Evolutionary conservation across 495 filamentous ascomycete genomes (phyloP).

Genomic region (Sporormia fimetaria): DNA sequence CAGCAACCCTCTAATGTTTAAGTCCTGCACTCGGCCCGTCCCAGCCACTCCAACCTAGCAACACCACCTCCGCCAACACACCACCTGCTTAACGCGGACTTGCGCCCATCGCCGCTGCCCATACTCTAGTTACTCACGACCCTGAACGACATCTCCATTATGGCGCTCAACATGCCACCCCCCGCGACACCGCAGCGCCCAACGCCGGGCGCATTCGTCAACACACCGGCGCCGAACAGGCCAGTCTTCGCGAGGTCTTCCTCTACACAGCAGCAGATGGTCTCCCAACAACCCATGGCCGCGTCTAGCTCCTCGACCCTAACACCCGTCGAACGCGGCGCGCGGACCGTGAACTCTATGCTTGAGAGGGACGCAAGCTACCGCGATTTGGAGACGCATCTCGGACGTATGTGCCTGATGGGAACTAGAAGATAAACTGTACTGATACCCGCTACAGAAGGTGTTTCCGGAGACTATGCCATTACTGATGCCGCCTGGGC

Average conservation of each 20-base stretch:
- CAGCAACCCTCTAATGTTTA: too few relatives aligned
- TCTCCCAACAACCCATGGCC: neutral
- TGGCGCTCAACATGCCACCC: conserved; percentile 9
- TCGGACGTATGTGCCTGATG: conserved; percentile 55
- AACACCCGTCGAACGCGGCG: conserved; percentile 65
- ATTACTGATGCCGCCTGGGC: conserved; percentile 60
- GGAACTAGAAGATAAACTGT: neutral
- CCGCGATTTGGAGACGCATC: conserved; percentile 80
- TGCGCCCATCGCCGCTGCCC: conserved; percentile 10
- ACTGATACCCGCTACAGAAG: conserved; percentile 42
- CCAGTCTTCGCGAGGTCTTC: conserved; percentile 18
- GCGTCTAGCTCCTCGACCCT: conserved; percentile 30
- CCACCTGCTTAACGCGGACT: too few relatives aligned
- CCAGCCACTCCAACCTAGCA: too few relatives aligned
- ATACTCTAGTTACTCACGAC: neutral
- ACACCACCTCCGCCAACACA: too few relatives aligned
- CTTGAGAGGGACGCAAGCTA: conserved; percentile 65
- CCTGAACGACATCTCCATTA: neutral
- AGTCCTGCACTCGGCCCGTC: too few relatives aligned
- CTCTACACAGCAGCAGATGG: conserved; percentile 7
- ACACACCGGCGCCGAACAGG: conserved; percentile 28
- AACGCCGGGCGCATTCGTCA: conserved; percentile 28
- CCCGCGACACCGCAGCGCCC: conserved; percentile 22
- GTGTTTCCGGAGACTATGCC: conserved; percentile 86
- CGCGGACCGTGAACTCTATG: conserved; percentile 70